Evolutionary conservation across 2,329 filamentous ascomycete species (phyloP).

Genomic region (Diaporthe citrichinensis): DNA sequence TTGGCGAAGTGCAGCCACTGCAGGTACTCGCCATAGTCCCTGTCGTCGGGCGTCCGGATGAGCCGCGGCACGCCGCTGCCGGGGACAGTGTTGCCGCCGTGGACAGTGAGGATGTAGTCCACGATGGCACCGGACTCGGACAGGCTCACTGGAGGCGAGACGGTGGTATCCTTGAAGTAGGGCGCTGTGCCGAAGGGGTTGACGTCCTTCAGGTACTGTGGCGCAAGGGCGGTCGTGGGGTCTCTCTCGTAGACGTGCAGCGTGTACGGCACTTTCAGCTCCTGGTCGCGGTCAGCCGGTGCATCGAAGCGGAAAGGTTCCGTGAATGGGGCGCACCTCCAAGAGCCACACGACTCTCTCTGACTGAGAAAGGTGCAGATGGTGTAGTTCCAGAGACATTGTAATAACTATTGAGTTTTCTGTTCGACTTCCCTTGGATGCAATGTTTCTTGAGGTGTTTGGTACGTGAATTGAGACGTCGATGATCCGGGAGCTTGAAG

Average conservation of each 20-base stretch:
- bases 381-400: constrained; percentile 60
- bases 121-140: constrained; percentile 72
- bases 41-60: constrained; percentile 62
- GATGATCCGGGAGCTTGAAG: background rate
- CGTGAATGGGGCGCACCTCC: constrained; percentile 55
- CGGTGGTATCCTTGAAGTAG: constrained; percentile 68
- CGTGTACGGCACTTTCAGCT: constrained; percentile 69
- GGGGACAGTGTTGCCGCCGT: constrained; percentile 23
- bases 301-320: background rate
- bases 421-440: too few species aligned
- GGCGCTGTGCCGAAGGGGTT: constrained; percentile 70
- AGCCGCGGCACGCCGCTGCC: constrained; percentile 23
- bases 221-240: constrained; percentile 49
- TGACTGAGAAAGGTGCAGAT: constrained; percentile 71
- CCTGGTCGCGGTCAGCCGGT: constrained; percentile 47
- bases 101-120: constrained; percentile 70
- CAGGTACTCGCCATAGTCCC: constrained; percentile 71
- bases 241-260: constrained; percentile 50
- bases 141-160: constrained; percentile 57
- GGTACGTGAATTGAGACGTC: background rate
- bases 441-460: background rate
- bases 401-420: background rate
- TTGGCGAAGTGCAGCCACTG: constrained; percentile 76
- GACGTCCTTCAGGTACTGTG: constrained; percentile 56
- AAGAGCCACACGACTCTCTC: constrained; percentile 76